Conservation (phyloP, 495 filamentous ascomycete genomes). For the Mytilinidion resinicola region DNA sequence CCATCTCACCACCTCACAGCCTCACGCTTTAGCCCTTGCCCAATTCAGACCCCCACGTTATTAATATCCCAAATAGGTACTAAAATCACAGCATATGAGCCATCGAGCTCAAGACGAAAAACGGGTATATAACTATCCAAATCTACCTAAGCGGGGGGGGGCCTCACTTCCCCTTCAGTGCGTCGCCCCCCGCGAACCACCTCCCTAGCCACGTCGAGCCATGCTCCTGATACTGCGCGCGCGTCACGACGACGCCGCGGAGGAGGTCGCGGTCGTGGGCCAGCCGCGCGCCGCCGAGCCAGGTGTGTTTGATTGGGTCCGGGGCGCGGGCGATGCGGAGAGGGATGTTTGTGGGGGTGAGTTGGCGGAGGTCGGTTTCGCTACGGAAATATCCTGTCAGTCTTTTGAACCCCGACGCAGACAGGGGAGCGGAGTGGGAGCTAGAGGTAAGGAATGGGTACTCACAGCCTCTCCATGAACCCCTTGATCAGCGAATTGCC, state of each 20-base stretch:
- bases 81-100: too few relatives aligned
- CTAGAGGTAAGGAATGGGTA: background rate
- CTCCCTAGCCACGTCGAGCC: constrained; percentile 71
- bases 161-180: background rate
- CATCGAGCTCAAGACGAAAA: too few relatives aligned
- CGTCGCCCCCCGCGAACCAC: constrained; percentile 51
- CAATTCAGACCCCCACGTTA: too few relatives aligned
- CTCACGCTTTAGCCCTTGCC: too few relatives aligned
- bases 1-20: too few relatives aligned
- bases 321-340: constrained; percentile 64
- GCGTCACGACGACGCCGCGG: constrained; percentile 62
- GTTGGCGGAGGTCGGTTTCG: constrained; percentile 64
- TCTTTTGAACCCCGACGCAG: too few relatives aligned
- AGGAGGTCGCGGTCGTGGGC: constrained; percentile 60
- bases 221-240: constrained; percentile 83
- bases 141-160: too few relatives aligned
- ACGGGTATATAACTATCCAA: too few relatives aligned
- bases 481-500: constrained; percentile 76
- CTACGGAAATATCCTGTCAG: constrained; percentile 28
- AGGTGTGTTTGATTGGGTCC: constrained; percentile 75
- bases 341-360: constrained; percentile 69
- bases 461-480: constrained; percentile 66
- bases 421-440: background rate
- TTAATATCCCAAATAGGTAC: too few relatives aligned
- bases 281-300: constrained; percentile 74